Percentiles rank a stretch among this genome's conserved stretches.
Conservation (phyloP, 345 rosid species). For the Euphorbia lathyris region DNA sequence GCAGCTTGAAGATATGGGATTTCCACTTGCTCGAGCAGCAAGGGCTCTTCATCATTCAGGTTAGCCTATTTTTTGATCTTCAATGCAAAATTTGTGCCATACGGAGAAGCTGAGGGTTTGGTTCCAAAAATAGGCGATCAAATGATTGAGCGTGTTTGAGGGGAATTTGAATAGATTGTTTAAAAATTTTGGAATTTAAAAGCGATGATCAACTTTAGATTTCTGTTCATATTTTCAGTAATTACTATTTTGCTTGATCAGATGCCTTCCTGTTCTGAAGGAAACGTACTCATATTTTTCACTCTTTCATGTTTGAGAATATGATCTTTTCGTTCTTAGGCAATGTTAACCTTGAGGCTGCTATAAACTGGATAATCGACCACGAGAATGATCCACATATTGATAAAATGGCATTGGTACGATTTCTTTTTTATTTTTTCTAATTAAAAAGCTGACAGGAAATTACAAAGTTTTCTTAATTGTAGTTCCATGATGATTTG, state of each 20-base stretch:
- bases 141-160: neutral
- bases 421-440: neutral
- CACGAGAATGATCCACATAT: slow-evolving; percentile 31
- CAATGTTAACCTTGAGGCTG: slow-evolving; percentile 25
- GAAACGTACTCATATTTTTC: neutral
- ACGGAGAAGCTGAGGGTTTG: neutral
- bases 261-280: neutral
- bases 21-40: slow-evolving; percentile 51
- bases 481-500: neutral
- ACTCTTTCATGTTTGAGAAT: neutral
- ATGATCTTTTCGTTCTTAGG: slow-evolving; percentile 12
- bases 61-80: slow-evolving; percentile 18
- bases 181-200: neutral
- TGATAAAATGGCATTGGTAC: slow-evolving; percentile 24
- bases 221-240: neutral
- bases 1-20: slow-evolving; percentile 72
- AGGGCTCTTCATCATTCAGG: slow-evolving; percentile 71
- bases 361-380: slow-evolving; percentile 30
- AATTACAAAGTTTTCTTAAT: too few relatives aligned
- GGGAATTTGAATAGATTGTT: neutral
- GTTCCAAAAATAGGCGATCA: neutral
- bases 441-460: too few relatives aligned
- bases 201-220: neutral
- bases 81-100: neutral
- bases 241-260: neutral